These are phyloP conservation scores for Blastomyces emzantsi DNA, from an alignment of 2,329 filamentous ascomycete genomes.

Conservation along the genomic window DNA sequence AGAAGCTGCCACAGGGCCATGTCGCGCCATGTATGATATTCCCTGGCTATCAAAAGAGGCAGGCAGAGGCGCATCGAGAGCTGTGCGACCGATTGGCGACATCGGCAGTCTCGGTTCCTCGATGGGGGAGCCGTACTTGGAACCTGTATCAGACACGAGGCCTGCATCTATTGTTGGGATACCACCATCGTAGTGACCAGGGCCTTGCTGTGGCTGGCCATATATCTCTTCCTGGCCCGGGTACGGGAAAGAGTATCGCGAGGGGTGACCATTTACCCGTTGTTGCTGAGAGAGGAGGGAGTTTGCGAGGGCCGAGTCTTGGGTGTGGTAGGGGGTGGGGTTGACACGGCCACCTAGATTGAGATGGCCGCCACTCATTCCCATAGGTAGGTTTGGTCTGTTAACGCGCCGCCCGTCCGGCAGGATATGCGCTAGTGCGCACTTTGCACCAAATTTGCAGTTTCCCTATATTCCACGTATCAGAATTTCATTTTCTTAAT, in stretches of 20 bases:
- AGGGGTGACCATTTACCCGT: conserved; percentile 44
- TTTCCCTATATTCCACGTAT: conserved; percentile 59
- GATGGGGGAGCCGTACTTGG: conserved; percentile 73
- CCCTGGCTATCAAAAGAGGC: conserved; percentile 96
- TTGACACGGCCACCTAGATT: conserved; percentile 59
- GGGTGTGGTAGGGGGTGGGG: conserved; percentile 52
- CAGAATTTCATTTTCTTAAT: background rate
- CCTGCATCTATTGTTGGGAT: conserved; percentile 51
- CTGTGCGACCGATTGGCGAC: conserved; percentile 67
- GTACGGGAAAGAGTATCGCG: conserved; percentile 34
- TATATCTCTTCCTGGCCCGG: conserved; percentile 37
- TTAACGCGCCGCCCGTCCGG: conserved; percentile 91
- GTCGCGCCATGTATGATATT: conserved; percentile 81
- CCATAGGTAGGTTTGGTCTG: conserved; percentile 46
- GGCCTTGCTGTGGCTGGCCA: conserved; percentile 34
- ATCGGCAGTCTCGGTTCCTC: conserved; percentile 69
- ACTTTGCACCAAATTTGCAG: conserved; percentile 98
- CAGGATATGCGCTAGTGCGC: conserved; percentile 90
- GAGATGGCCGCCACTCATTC: conserved; percentile 47
- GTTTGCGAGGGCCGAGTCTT: conserved; percentile 64
- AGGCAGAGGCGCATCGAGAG: conserved; percentile 83
- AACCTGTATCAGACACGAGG: conserved; percentile 49
- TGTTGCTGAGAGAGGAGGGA: conserved; percentile 60
- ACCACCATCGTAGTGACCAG: conserved; percentile 35
- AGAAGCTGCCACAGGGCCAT: conserved; percentile 83